Base-by-base conservation (phyloP, 2,329 filamentous ascomycete species). In the Talaromyces piceae region DNA sequence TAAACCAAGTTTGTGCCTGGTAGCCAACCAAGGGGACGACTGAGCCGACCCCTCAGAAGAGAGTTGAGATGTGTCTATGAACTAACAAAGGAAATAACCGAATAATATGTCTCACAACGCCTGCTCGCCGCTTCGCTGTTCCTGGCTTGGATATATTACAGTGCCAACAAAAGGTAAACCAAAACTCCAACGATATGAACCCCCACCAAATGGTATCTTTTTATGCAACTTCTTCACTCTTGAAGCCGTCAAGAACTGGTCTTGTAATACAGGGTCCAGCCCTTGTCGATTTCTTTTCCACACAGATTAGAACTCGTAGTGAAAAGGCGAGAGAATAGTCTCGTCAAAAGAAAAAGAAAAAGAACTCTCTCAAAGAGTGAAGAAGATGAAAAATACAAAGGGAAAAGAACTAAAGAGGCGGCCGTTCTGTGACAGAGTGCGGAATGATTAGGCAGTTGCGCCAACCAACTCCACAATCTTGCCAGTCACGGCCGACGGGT, bases 381-480 rank as follows among this genome's bases (percentile, higher is more conserved):
- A 41, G 25, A 47, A 50, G 47, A 37, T 26, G 49, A 45, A 41
- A 54, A 52, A 54, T 51, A 37, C 52, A 44, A 23, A 43, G 48
- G 41, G 51, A 50, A 45, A 53, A 39, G 41, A 31, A 54, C 3
- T 18, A 37, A 28, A 28, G 7, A 20, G 20, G 11, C 16, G 33
- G 33, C 33, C 33, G 33, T 37, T 37, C 47, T 41, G 33, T 44
- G 26, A 28, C 13, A 6, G 16, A 41, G 18, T 8, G 22, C 26
- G 1, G 26, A 27, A 22, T 4, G 41, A 43, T 26, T 25, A 39
- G 6, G 64, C 48, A 41, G 59, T 56, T 27, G 58, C 60, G 47
- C 62, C 59, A 44, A 98, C 83, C 49, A 98, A 80, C 71, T 96
- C 93, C 39, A 93, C 77, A 55, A 97, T 91, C 78, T 96, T 97